Evolutionary conservation across 1,284 basidiomycete species (phyloP).

Genomic region (Fomes fomentarius): DNA sequence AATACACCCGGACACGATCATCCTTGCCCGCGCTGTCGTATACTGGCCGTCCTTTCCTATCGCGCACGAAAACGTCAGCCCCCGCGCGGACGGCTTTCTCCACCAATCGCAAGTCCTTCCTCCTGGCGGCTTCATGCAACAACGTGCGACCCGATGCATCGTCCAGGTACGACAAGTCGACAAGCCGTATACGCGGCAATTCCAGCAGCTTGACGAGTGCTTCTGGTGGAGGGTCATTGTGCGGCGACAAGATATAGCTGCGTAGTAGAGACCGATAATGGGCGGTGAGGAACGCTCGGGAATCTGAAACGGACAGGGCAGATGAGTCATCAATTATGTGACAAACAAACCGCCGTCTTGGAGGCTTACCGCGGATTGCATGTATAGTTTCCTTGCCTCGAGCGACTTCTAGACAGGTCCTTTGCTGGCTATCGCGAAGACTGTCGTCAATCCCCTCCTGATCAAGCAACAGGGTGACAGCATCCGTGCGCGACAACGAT

Average conservation of each 20-base stretch:
- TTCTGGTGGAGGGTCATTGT: constrained; percentile 47
- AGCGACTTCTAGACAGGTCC: constrained; percentile 77
- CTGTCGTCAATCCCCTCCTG: constrained; percentile 86
- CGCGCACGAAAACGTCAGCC: constrained; percentile 89
- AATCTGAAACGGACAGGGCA: constrained; percentile 56
- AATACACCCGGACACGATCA: constrained; percentile 82
- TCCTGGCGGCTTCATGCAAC: constrained; percentile 86
- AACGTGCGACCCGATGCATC: constrained; percentile 79
- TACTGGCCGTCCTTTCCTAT: constrained; percentile 78
- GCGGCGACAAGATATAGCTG: constrained; percentile 71
- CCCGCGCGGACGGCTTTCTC: constrained; percentile 86
- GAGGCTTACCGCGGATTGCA: constrained; percentile 69
- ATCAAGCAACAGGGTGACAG: constrained; percentile 75
- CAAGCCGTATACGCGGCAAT: constrained; percentile 61
- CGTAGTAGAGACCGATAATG: constrained; percentile 77
- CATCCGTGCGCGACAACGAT: constrained; percentile 78
- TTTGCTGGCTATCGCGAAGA: constrained; percentile 69
- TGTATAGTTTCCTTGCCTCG: constrained; percentile 74
- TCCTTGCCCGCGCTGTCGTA: constrained; percentile 75
- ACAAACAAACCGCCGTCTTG: neutral
- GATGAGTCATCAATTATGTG: neutral
- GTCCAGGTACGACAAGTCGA: constrained; percentile 76
- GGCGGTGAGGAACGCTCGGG: constrained; percentile 78
- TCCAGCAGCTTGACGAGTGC: constrained; percentile 59
- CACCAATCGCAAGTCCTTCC: constrained; percentile 83